Evolutionary conservation across 768 basidiomycete species (phyloP).

Genomic region (Leccinum incarnatum): DNA sequence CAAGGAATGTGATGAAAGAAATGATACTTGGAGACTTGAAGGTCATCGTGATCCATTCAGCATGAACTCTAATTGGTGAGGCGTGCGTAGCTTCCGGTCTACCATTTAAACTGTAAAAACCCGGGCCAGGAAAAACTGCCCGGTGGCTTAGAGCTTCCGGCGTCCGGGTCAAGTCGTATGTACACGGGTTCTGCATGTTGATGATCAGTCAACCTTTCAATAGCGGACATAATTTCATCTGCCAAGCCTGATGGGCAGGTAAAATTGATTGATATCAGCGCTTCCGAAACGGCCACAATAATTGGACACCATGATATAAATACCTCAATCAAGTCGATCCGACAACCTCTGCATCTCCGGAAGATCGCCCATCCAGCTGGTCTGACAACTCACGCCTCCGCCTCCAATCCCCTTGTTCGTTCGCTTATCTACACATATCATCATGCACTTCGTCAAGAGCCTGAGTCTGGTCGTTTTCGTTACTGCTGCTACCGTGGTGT

Average conservation of each 20-base stretch:
- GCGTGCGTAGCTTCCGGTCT: not conserved
- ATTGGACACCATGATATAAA: not conserved
- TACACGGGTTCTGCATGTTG: not conserved
- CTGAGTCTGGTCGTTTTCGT: not conserved
- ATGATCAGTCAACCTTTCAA: no score
- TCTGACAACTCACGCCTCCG: not conserved
- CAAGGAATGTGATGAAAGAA: not conserved
- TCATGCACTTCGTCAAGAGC: not conserved
- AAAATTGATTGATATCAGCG: not conserved
- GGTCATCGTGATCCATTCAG: no score
- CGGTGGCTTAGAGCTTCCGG: not conserved
- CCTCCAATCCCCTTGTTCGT: not conserved
- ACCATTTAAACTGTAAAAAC: not conserved
- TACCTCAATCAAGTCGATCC: not conserved
- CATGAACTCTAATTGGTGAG: not conserved
- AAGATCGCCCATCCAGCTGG: not conserved
- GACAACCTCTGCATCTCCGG: not conserved
- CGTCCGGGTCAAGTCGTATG: not conserved
- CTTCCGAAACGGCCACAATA: not conserved
- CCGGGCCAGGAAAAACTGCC: not conserved
- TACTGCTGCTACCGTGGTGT: not conserved
- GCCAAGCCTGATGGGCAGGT: no score
- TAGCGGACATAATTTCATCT: not conserved
- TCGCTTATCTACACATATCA: not conserved
- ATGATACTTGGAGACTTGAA: no score